Conservation (phyloP, 495 filamentous ascomycete species). For the Recurvomyces mirabilis region DNA sequence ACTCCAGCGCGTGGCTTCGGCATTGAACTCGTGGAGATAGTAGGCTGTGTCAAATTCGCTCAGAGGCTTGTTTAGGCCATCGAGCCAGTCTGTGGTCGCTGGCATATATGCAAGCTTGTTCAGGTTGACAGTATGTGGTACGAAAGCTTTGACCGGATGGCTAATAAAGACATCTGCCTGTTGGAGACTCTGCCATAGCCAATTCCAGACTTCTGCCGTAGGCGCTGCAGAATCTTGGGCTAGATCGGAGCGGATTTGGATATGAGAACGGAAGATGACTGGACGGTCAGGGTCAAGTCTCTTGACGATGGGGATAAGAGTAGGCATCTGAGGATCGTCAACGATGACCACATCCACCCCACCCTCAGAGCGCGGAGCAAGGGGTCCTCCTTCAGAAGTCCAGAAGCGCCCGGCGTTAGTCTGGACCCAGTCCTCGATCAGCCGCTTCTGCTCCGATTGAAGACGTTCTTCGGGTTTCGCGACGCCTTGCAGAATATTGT, state of each 20-base stretch:
- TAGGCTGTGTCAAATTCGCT: constrained; percentile 62
- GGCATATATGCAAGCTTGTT: constrained; percentile 68
- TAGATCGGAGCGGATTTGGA: constrained; percentile 72
- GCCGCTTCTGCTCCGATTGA: constrained; percentile 44
- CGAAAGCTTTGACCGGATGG: constrained; percentile 69
- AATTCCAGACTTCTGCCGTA: constrained; percentile 66
- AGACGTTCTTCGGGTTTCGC: constrained; percentile 51
- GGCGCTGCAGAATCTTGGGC: constrained; percentile 49
- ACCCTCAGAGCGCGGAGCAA: constrained; percentile 54
- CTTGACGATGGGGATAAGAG: constrained; percentile 68
- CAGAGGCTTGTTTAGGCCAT: constrained; percentile 75
- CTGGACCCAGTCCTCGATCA: constrained; percentile 61
- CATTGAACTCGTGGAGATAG: constrained; percentile 67
- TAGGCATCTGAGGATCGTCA: constrained; percentile 85
- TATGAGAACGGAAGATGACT: constrained; percentile 72
- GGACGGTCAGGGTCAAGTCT: constrained; percentile 58
- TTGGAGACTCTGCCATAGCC: constrained; percentile 62
- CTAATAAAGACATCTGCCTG: constrained; percentile 70
- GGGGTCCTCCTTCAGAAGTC: constrained; percentile 55
- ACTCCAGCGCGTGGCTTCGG: constrained; percentile 43
- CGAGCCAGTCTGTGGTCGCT: constrained; percentile 81
- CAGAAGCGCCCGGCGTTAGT: constrained; percentile 71
- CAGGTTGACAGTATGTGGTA: constrained; percentile 55
- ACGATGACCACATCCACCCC: constrained; percentile 72
- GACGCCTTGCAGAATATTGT: constrained; percentile 88